Evolutionary conservation across 1,284 basidiomycete genomes (phyloP), one percentile per base, ranked within the genome.

Genomic region (Porodaedalea pini): DNA sequence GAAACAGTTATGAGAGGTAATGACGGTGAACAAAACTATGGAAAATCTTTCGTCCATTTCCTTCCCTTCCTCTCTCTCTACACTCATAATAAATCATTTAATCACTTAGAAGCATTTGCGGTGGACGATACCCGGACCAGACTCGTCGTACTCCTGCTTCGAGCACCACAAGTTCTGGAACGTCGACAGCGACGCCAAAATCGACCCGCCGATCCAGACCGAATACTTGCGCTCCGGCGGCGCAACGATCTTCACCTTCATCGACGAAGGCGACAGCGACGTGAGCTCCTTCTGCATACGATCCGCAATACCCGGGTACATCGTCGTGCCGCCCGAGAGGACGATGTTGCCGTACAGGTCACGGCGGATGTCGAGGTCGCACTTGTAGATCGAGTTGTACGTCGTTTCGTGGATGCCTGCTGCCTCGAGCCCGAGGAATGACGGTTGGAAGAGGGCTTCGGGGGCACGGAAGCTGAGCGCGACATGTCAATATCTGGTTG

Each of bases 151-250:
- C 74, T 91, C 89, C 71, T 94, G 90, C 80, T 94, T 95, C 63
- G 90, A 90, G 80, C 88, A 88, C 92, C 91, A 93, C 68, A 92
- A 74, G 70, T 88, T 88, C 81, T 97, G 94, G 93, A 98, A 98
- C 64, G 95, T 98, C 66, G 86, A 90, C 58, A 98, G 86, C 58
- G 94, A 97, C 37, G 94, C 93, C 60, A 98, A 81, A 73, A 98
- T 98, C 63, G 94, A 97, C 68, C 96, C 95, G 83, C 96, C 95
- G 70, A 98, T 98, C 95, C 95, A 98, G 76, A 97, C 95, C 56
- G 91, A 92, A 82, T 92, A 93, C 74, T 93, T 94, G 69, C 93
- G 80, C 78, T 95, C 93, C 44, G 92, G 93, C 56, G 92, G 92
- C 64, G 92, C 90, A 59, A 92, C 88, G 58, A 94, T 93, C 86